Evolutionary conservation across 768 basidiomycete genomes (phyloP).

Genomic region (Dacryopinax spathularia): DNA sequence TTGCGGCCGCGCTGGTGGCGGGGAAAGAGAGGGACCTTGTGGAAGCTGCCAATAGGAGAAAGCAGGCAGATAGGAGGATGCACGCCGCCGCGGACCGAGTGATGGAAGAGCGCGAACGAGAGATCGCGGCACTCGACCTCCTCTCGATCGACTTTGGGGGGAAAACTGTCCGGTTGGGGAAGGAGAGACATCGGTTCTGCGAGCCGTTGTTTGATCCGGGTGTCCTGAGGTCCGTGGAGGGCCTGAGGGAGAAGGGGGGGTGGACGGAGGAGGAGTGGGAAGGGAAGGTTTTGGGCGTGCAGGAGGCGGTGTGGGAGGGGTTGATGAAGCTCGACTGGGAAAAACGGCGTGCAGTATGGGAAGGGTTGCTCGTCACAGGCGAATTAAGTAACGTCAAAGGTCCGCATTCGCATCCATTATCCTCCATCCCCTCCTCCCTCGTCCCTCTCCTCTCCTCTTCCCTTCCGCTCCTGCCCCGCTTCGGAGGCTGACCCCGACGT

Average conservation of each 20-base stretch:
- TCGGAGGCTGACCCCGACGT: background rate
- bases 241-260: constrained; percentile 18
- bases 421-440: background rate
- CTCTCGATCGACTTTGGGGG: constrained; percentile 47
- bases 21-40: constrained; percentile 86
- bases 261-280: constrained; percentile 14
- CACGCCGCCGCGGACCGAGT: constrained; percentile 27
- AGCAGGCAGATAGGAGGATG: constrained; percentile 39
- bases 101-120: constrained; percentile 59
- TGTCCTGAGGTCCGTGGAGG: constrained; percentile 32
- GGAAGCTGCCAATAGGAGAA: constrained; percentile 46
- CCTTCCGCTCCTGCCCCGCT: constrained; percentile 5
- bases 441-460: constrained; percentile 9
- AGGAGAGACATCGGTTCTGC: constrained; percentile 79
- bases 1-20: constrained; percentile 77
- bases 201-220: constrained; percentile 75
- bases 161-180: constrained; percentile 57
- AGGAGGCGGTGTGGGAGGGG: constrained; percentile 7
- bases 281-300: constrained; percentile 1
- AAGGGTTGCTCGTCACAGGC: constrained; percentile 68
- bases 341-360: constrained; percentile 58
- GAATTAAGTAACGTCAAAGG: constrained; percentile 63
- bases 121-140: constrained; percentile 76
- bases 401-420: constrained; percentile 19
- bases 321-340: constrained; percentile 41